A percentile compares a stretch with the other conserved stretches of the same genome.
Evolutionary conservation across 257 asterid species (phyloP).

Genomic region (Penstemon barbatus): DNA sequence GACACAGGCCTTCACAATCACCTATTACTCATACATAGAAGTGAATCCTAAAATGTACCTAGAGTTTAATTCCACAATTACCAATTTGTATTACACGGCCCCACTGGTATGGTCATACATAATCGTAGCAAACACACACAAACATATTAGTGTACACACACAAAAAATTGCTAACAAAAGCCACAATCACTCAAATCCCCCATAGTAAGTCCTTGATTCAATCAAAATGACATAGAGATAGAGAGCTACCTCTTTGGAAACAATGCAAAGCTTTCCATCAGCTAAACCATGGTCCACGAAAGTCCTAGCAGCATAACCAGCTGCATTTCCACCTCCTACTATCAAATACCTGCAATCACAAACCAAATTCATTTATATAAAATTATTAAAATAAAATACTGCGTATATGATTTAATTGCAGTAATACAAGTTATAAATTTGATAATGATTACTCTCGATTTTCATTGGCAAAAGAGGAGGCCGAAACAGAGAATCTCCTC

Average conservation of each 20-base stretch:
- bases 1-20: background rate
- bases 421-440: background rate
- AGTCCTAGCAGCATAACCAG: slow-evolving; percentile 92
- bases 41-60: background rate
- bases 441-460: slow-evolving; percentile 69
- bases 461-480: slow-evolving; percentile 76
- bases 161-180: background rate
- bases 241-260: slow-evolving; percentile 74
- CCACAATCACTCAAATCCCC: background rate
- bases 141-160: background rate
- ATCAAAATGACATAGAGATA: slow-evolving; percentile 13
- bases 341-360: slow-evolving; percentile 64
- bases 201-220: background rate
- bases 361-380: background rate
- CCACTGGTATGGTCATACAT: background rate
- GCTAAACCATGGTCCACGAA: slow-evolving; percentile 90
- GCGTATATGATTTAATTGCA: background rate
- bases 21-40: background rate
- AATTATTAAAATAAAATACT: background rate
- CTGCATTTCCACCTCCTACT: slow-evolving; percentile 95
- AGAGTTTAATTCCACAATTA: background rate
- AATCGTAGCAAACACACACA: background rate
- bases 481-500: slow-evolving; percentile 58
- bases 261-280: slow-evolving; percentile 90
- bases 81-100: background rate